phyloP scores from a whole-genome alignment of 805 yeast species.

The Nakazawaea ambrosiae region DNA sequence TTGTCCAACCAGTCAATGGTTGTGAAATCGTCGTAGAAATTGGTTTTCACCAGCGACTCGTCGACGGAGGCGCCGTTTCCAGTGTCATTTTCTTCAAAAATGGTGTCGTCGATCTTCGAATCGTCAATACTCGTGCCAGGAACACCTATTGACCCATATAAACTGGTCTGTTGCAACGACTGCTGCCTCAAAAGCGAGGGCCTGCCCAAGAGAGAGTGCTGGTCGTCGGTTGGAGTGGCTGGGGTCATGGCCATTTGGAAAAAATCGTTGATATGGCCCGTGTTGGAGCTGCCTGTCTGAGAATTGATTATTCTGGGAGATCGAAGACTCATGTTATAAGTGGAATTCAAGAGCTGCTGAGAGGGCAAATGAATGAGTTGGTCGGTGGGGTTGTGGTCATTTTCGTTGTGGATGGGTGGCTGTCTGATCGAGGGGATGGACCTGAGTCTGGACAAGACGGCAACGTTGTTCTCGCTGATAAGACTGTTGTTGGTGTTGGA shows the following conservation, averaged over 20 bases:
- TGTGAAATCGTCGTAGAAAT: conserved; percentile 52
- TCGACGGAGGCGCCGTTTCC: too few relatives aligned
- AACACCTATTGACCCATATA: conserved; percentile 2
- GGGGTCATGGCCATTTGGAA: neutral
- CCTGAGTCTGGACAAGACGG: neutral
- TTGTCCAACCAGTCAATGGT: conserved; percentile 56
- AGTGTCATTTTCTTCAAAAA: neutral
- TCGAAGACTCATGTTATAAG: conserved; percentile 2
- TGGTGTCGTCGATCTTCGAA: neutral
- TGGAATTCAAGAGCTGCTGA: neutral
- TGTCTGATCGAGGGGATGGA: conserved; percentile 1
- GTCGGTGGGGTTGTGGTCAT: neutral
- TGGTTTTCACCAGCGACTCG: conserved; percentile 11
- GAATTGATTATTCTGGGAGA: neutral
- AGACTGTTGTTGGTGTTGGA: neutral
- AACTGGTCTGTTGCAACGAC: neutral
- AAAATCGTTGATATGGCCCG: neutral
- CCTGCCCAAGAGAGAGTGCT: too few relatives aligned
- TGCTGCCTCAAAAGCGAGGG: conserved; percentile 1
- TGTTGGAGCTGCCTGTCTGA: neutral
- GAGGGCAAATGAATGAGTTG: conserved; percentile 1
- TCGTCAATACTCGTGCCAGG: neutral
- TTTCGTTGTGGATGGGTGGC: too few relatives aligned
- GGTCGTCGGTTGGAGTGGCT: neutral
- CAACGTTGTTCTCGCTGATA: too few relatives aligned